Percentiles rank a stretch among this genome's conserved stretches.
Evolutionary conservation across 164 flowering plant species (phyloP).

Genomic region (Vitis riparia): DNA sequence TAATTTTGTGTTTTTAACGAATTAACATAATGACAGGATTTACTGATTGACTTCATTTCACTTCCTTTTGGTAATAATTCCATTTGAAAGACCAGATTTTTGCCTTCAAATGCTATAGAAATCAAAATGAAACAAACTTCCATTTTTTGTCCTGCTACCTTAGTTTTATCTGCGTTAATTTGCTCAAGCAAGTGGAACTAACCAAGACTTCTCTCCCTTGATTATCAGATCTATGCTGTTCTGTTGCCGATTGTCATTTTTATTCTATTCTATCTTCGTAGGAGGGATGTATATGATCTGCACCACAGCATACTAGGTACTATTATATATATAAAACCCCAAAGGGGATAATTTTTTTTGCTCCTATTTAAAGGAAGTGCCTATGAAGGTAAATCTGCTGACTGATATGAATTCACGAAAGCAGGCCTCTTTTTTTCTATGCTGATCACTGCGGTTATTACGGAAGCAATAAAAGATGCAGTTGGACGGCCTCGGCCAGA

Average conservation of each 20-base stretch:
- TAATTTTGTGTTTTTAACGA: neutral
- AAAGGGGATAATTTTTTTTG: neutral
- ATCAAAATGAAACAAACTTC: neutral
- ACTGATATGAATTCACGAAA: conserved; percentile 6
- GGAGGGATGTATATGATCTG: conserved; percentile 80
- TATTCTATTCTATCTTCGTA: conserved; percentile 40
- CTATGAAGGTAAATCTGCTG: neutral
- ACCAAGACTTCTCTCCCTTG: conserved; percentile 4
- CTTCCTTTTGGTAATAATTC: neutral
- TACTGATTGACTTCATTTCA: neutral
- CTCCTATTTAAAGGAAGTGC: neutral
- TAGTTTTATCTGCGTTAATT: neutral
- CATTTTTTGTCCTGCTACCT: neutral
- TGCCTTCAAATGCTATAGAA: neutral
- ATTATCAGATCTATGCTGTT: conserved; percentile 48
- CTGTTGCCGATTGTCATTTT: conserved; percentile 56
- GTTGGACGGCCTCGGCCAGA: conserved; percentile 86
- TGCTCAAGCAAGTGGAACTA: neutral
- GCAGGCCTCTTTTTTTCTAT: conserved; percentile 66
- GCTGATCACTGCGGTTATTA: conserved; percentile 67
- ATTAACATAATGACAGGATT: neutral
- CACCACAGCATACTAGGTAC: conserved; percentile 75
- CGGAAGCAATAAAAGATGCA: conserved; percentile 74
- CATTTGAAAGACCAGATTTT: neutral
- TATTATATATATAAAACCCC: neutral